These are phyloP conservation scores for Ceratocystis cacaofunesta DNA, from an alignment of 2,329 filamentous ascomycete species.

Conservation along the genomic window DNA sequence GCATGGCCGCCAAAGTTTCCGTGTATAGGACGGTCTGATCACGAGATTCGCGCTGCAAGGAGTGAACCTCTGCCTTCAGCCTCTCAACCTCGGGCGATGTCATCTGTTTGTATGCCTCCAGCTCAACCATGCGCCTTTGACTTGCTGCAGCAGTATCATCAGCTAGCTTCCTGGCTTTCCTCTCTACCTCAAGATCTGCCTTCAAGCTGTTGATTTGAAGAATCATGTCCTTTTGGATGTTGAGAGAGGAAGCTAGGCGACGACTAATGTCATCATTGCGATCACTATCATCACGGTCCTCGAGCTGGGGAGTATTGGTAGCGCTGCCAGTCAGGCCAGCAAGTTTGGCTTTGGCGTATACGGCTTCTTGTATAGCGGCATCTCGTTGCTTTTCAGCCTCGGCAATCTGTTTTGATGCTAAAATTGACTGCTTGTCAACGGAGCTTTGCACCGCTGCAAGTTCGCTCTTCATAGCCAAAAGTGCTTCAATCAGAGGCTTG, in stretches of 20 bases:
- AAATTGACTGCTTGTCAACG: conserved; percentile 72
- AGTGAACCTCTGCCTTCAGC: conserved; percentile 71
- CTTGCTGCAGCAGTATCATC: conserved; percentile 77
- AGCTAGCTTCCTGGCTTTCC: conserved; percentile 62
- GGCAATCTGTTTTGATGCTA: conserved; percentile 78
- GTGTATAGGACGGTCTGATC: conserved; percentile 66
- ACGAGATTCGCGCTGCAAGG: conserved; percentile 59
- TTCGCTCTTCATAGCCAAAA: conserved; percentile 81
- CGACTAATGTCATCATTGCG: conserved; percentile 60
- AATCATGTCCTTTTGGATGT: conserved; percentile 66
- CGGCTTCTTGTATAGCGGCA: conserved; percentile 82
- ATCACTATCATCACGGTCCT: conserved; percentile 43
- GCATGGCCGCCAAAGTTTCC: conserved; percentile 59
- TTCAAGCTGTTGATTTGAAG: conserved; percentile 54
- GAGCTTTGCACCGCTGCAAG: conserved; percentile 77
- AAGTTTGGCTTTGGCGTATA: conserved; percentile 85
- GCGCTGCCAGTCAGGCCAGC: conserved; percentile 57
- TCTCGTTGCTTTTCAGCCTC: conserved; percentile 92
- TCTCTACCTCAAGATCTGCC: conserved; percentile 66
- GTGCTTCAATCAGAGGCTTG: conserved; percentile 76
- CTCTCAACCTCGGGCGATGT: conserved; percentile 74
- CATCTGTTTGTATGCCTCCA: conserved; percentile 72
- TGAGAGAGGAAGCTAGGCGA: conserved; percentile 69
- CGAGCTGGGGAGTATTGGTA: conserved; percentile 43
- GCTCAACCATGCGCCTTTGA: conserved; percentile 65